Conservation (phyloP, 441 rosid genomes). For the Brassica hybrid region DNA sequence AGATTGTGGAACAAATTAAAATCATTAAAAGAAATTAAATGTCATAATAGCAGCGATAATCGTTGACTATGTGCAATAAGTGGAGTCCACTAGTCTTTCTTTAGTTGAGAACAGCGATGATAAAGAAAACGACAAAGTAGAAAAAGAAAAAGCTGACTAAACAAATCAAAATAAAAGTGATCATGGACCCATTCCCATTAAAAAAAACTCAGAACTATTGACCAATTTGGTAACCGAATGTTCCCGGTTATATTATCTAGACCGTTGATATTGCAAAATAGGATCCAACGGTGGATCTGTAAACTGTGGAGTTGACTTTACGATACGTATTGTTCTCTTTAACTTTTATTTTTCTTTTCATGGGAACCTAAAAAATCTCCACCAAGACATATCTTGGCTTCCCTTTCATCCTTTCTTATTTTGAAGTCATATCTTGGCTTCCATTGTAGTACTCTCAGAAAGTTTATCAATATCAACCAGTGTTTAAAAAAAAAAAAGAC, state of each 20-base stretch:
- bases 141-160: constrained; percentile 34
- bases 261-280: constrained; percentile 23
- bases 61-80: constrained; percentile 29
- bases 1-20: constrained; percentile 15
- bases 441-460: no score
- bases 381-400: not conserved
- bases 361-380: constrained; percentile 13
- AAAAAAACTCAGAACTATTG: constrained; percentile 19
- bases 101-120: constrained; percentile 31
- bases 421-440: no score
- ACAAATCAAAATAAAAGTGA: constrained; percentile 17
- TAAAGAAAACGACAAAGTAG: constrained; percentile 36
- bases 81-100: constrained; percentile 16
- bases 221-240: constrained; percentile 34
- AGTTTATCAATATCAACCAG: no score
- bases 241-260: constrained; percentile 22
- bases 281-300: constrained; percentile 37
- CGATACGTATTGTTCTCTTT: constrained; percentile 17
- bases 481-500: not conserved
- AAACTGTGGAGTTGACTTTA: constrained; percentile 39
- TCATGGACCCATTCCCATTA: constrained; percentile 24
- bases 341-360: not conserved
- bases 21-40: constrained; percentile 8
- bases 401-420: no score
- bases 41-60: constrained; percentile 30